Conservation (phyloP, 148 eudicot genomes). For the Persicaria maculosa region DNA sequence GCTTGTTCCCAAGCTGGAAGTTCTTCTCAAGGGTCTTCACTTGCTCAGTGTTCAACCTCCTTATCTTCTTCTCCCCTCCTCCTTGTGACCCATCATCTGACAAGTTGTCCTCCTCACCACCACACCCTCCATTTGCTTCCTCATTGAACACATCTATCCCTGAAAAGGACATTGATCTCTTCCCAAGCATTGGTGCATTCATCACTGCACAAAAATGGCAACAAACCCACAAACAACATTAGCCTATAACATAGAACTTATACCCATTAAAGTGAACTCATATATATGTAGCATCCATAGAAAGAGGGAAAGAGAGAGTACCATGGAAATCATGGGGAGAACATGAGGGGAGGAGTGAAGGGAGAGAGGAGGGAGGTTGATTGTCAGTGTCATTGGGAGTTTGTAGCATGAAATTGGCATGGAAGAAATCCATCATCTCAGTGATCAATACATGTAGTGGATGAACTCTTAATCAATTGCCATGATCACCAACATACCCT, state of each 20-base stretch:
- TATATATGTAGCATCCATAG: background rate
- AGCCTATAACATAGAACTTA: background rate
- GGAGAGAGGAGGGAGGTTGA: slow-evolving; percentile 39
- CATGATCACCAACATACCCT: background rate
- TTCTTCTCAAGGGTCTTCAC: slow-evolving; percentile 86
- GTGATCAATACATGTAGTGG: slow-evolving; percentile 13
- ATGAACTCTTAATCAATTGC: background rate
- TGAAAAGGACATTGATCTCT: slow-evolving; percentile 84
- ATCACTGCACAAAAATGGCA: background rate
- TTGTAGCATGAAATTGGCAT: slow-evolving; percentile 82
- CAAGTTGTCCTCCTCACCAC: slow-evolving; percentile 21
- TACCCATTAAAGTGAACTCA: slow-evolving; percentile 16
- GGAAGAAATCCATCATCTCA: slow-evolving; percentile 76
- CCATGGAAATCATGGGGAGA: slow-evolving; percentile 76
- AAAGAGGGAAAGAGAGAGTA: slow-evolving; percentile 12
- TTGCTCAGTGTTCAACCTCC: slow-evolving; percentile 89
- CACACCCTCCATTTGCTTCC: background rate
- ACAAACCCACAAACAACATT: background rate
- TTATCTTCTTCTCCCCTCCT: slow-evolving; percentile 83
- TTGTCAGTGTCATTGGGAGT: slow-evolving; percentile 44
- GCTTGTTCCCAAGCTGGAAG: slow-evolving; percentile 86
- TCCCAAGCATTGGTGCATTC: slow-evolving; percentile 47
- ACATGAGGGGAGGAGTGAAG: slow-evolving; percentile 53
- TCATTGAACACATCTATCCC: slow-evolving; percentile 51
- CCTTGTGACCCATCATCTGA: slow-evolving; percentile 82